These are phyloP conservation scores for Penicillium ucsense DNA, from an alignment of 495 filamentous ascomycete genomes.

Conservation along the genomic window DNA sequence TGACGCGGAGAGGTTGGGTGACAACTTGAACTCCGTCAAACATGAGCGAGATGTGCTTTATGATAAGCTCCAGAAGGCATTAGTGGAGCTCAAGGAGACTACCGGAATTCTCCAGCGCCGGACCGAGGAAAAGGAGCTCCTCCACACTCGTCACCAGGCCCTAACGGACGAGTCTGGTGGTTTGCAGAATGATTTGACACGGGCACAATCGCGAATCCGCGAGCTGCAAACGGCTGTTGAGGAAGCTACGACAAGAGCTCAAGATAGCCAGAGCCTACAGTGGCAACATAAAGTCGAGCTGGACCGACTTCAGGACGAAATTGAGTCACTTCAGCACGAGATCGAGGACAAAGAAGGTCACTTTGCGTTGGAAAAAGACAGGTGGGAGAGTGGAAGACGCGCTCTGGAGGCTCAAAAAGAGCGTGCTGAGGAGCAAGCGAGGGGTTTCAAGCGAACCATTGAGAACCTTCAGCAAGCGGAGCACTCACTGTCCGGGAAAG, in stretches of 20 bases:
- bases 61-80: conserved; percentile 30
- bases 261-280: conserved; percentile 46
- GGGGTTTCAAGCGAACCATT: conserved; percentile 62
- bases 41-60: conserved; percentile 27
- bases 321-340: conserved; percentile 59
- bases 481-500: conserved; percentile 54
- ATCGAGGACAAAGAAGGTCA: conserved; percentile 66
- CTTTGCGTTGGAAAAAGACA: conserved; percentile 58
- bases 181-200: conserved; percentile 54
- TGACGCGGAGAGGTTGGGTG: conserved; percentile 30
- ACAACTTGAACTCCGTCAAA: conserved; percentile 32
- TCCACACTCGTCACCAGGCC: conserved; percentile 60
- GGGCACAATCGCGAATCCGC: conserved; percentile 42
- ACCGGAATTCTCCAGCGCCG: conserved; percentile 46
- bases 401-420: conserved; percentile 56
- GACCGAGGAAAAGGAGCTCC: conserved; percentile 59
- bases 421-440: conserved; percentile 56
- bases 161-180: conserved; percentile 57
- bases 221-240: conserved; percentile 50
- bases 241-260: conserved; percentile 47
- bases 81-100: conserved; percentile 40
- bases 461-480: conserved; percentile 60
- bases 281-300: conserved; percentile 54
- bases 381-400: conserved; percentile 59
- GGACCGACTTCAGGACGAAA: conserved; percentile 53